Evolutionary conservation across 23 red algal genomes (phyloP), one percentile per base, ranked within the genome.

Genomic region (Agarophyton chilense): DNA sequence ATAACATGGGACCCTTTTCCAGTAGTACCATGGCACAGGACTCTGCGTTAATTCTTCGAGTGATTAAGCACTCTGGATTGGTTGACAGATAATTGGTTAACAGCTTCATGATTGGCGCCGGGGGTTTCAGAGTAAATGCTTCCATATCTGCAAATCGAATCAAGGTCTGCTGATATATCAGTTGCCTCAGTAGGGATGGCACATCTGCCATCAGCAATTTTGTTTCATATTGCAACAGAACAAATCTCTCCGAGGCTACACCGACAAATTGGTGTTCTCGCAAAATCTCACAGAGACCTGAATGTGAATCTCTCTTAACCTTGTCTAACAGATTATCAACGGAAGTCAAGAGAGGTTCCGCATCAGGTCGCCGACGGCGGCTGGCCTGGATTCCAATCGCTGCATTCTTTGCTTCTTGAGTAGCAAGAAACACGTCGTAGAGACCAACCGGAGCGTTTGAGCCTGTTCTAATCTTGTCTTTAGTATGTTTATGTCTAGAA

Each of bases 261-360:
- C 97, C 97, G 11, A 99, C 90, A 87, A 99, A 95, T 13, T 70
- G 63, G 52, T 94, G 91, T 51, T 95, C 88, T 0, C 82, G 82
- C 6, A 99, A 80, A 43, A 94, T 55, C 50, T 82, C 53, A 9
- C 62, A 72, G 28, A 96, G 52, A n/a, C 90, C 93, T 17, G 31
- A 47, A 79, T 93, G 81, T 31, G 88, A 90, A 0, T 91, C 47
- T 33, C 18, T 75, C 29, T 41, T 53, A 40, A 18, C n/a, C 28
- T 87, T 58, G 31, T 79, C 65, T 42, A 94, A 34, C 26, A 92
- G 54, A 29, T 55, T 52, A 43, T 45, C 65, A 35, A 94, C 52
- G 10, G 84, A 92, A 12, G 80, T 86, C 14, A 94, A 72, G 66
- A 98, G 68, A 34, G 89, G 87, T 44, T 84, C 60, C 0, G 94